Evolutionary conservation across 164 flowering plant species (phyloP).

Genomic region (Pachysandra terminalis): DNA sequence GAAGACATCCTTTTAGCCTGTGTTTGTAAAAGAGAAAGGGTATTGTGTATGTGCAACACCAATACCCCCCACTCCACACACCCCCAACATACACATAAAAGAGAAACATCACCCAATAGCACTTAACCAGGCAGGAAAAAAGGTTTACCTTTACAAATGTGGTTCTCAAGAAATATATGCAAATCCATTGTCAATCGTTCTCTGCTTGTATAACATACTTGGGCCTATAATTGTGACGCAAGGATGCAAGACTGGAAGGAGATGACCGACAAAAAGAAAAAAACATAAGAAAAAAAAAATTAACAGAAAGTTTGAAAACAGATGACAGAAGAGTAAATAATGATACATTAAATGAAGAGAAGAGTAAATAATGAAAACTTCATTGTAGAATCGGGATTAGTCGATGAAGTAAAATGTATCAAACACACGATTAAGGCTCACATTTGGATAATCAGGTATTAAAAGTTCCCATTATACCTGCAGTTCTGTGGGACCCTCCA

Average conservation of each 20-base stretch:
- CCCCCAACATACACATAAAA: no score
- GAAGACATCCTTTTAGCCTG: no score
- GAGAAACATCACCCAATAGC: no score
- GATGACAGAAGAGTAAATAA: no score
- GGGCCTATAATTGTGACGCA: not conserved
- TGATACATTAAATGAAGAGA: no score
- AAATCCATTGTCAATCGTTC: not conserved
- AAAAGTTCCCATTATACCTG: constrained; percentile 39
- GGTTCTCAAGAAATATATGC: no score
- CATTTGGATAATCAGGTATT: not conserved
- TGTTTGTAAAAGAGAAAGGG: no score
- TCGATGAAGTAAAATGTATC: not conserved
- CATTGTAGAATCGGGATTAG: not conserved
- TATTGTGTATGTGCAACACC: no score
- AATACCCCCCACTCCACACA: no score
- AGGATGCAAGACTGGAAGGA: constrained; percentile 4
- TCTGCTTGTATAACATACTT: not conserved
- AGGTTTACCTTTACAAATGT: no score
- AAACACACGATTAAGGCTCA: not conserved
- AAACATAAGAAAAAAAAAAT: not conserved
- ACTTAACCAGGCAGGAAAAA: no score
- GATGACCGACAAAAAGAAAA: not conserved
- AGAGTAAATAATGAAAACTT: not conserved
- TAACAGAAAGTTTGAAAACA: not conserved
- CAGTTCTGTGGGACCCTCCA: constrained; percentile 78